phyloP scores from a whole-genome alignment of 805 yeast genomes.

The Hanseniaspora thailandica region DNA sequence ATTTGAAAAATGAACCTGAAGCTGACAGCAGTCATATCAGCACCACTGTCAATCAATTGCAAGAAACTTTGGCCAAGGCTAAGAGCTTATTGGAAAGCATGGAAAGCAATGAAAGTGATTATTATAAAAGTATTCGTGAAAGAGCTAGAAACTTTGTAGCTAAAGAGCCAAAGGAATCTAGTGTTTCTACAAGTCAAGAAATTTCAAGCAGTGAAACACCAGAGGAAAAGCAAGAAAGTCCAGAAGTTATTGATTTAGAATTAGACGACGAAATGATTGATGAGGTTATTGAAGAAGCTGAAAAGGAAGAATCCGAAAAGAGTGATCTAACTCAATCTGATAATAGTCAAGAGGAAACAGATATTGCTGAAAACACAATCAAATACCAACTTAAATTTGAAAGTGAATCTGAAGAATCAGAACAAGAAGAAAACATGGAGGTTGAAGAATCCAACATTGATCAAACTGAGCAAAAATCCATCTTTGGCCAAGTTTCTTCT shows the following conservation, averaged over 20 bases:
- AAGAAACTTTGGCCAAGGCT: not conserved
- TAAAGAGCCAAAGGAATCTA: not conserved
- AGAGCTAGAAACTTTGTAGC: not conserved
- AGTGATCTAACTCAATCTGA: not conserved
- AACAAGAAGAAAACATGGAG: not conserved
- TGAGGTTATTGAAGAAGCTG: conserved; percentile 19
- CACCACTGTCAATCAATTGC: not conserved
- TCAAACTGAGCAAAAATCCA: not conserved
- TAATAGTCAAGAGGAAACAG: not conserved
- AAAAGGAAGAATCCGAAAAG: not conserved
- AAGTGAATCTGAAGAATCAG: not conserved
- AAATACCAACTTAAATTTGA: not conserved
- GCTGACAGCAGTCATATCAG: not conserved
- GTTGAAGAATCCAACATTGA: not conserved
- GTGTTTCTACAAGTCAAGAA: too few relatives aligned
- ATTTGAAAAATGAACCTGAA: not conserved
- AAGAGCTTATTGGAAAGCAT: not conserved
- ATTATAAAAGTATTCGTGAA: not conserved
- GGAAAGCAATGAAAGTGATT: not conserved
- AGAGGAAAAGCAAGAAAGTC: not conserved
- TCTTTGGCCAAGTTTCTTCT: not conserved
- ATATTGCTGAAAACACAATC: not conserved
- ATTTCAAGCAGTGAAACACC: too few relatives aligned
- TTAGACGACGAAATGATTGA: conserved; percentile 8
- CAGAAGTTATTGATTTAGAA: not conserved